Evolutionary conservation across 1,284 basidiomycete genomes (phyloP).

Genomic region (Trichosporon inkin): DNA sequence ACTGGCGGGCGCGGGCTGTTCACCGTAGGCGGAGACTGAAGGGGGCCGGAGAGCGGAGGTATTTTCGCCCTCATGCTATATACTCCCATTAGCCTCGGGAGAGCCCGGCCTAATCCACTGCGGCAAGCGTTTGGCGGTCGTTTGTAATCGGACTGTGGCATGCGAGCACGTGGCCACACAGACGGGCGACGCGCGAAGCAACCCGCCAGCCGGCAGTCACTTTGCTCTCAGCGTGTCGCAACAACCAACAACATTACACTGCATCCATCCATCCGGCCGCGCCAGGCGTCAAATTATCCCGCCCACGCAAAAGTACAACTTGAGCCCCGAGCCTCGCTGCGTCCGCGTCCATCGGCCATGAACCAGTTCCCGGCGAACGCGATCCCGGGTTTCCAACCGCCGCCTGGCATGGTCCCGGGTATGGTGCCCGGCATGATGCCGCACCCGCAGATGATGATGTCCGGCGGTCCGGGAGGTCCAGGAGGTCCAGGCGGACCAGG

Average conservation of each 20-base stretch:
- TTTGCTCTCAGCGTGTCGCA: not conserved
- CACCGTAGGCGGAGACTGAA: too few species aligned
- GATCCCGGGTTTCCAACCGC: slow-evolving; percentile 11
- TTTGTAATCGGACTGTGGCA: not conserved
- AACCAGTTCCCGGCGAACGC: slow-evolving; percentile 22
- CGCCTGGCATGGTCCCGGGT: slow-evolving; percentile 13
- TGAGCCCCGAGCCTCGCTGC: not conserved
- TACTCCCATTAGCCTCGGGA: not conserved
- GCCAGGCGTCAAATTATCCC: not conserved
- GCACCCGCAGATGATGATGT: not conserved
- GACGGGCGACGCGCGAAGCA: not conserved
- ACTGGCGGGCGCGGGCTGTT: not conserved
- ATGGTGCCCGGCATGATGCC: slow-evolving; percentile 14
- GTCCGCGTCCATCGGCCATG: slow-evolving; percentile 3
- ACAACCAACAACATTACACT: slow-evolving; percentile 1
- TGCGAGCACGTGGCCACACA: slow-evolving; percentile 3
- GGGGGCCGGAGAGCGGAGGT: not conserved
- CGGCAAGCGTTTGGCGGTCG: not conserved
- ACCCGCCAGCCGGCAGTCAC: not conserved
- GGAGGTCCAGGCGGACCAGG: not conserved
- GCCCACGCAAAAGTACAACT: not conserved
- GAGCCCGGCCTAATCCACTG: not conserved
- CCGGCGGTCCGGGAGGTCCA: not conserved
- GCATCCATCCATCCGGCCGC: not conserved
- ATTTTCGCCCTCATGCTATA: not conserved